These are phyloP conservation scores for Vitis hybrid DNA, from an alignment of 177 flowering plant genomes.

Conservation along the genomic window DNA sequence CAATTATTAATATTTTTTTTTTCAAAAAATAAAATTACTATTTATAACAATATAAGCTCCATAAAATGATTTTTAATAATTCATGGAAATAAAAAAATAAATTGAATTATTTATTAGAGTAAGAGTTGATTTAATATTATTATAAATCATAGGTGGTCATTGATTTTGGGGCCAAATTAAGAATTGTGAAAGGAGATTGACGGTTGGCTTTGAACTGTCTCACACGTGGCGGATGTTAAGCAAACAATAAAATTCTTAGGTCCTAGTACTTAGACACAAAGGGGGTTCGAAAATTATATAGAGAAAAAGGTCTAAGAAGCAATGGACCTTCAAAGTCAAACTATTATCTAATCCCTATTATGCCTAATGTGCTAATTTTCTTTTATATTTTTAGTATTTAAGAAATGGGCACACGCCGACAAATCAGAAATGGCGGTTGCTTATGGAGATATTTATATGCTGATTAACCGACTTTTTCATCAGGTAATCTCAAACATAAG, in stretches of 20 bases:
- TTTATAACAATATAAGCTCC: too few species aligned
- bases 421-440: conserved; percentile 29
- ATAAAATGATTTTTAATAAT: too few species aligned
- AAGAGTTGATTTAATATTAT: too few species aligned
- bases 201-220: conserved; percentile 24
- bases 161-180: too few species aligned
- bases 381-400: background rate
- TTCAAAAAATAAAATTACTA: too few species aligned
- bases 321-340: conserved; percentile 3
- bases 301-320: too few species aligned
- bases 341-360: conserved; percentile 5
- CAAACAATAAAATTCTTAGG: background rate
- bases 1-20: too few species aligned
- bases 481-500: conserved; percentile 22
- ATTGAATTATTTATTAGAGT: too few species aligned
- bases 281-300: too few species aligned
- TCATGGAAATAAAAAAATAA: too few species aligned
- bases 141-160: too few species aligned
- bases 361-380: too few species aligned
- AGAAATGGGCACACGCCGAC: conserved; percentile 26
- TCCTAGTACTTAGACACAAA: conserved; percentile 6
- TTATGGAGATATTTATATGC: conserved; percentile 4
- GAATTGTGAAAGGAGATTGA: background rate
- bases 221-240: conserved; percentile 15
- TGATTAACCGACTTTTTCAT: conserved; percentile 25